Evolutionary conservation across 225 moss, liverwort and hornwort genomes (phyloP), one percentile per base, ranked within the genome.

Genomic region (Marchantia paleacea): DNA sequence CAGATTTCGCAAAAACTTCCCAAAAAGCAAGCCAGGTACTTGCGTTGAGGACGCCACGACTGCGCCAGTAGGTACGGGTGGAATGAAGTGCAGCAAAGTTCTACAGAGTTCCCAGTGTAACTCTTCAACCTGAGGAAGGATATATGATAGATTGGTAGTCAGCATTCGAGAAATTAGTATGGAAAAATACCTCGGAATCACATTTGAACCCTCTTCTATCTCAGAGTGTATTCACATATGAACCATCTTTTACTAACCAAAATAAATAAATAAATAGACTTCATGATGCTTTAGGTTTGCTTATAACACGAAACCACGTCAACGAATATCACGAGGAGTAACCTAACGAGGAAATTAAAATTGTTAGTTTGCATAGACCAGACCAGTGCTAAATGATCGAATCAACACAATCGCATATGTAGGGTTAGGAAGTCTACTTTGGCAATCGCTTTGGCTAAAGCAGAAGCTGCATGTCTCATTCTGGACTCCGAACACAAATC

Each of bases 21-120:
- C 87, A 57, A 95, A 99, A n/a, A 95, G 88, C 78, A 89, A 85
- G 22, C 99, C 95, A 22, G 99, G 91, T 67, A 92, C 91, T 10
- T 92, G 95, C 18, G 86, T 89, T n/a, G 92, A 86, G 2, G 91
- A 80, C 55, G 90, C 86, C 74, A 75, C 50, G 31, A 78, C 78
- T 72, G 82, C 72, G 53, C 75, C 82, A 10, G 77, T 76, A 73
- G 87, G 87, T 25, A 91, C 77, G 79, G 94, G 91, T 55, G 97
- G 95, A 62, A 92, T 88, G 2, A 99, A 99, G 83, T 92, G 91
- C 7, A 99, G 94, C 13, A 99, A 87, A 13, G 91, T 93, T 69
- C 91, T 80, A 81, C 95, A 99, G 10, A 99, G 82, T 89, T 99
- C 95, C 95, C 95, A 95, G 47, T 99, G 99, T 84, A 99, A 72